phyloP scores from a whole-genome alignment of 2,329 filamentous ascomycete species.

The Diplodia intermedia region DNA sequence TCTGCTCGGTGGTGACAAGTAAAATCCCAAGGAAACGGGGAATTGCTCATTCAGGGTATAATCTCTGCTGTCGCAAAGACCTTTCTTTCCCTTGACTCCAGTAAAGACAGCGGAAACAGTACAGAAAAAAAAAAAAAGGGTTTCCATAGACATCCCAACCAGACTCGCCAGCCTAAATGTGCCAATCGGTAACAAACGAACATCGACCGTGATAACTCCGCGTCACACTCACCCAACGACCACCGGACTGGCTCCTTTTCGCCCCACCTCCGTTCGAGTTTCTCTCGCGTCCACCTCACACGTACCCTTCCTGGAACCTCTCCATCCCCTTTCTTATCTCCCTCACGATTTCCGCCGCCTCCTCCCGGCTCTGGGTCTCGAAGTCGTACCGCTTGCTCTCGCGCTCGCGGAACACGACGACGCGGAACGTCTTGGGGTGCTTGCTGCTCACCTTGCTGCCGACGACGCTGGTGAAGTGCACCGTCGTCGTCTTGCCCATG shows the following conservation, averaged over 20 bases:
- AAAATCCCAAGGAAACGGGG: not conserved
- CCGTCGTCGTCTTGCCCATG: slow-evolving; percentile 74
- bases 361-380: slow-evolving; percentile 73
- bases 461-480: slow-evolving; percentile 82
- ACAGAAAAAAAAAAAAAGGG: not conserved
- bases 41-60: slow-evolving; percentile 12
- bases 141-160: not conserved
- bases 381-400: slow-evolving; percentile 87
- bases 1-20: too few species aligned
- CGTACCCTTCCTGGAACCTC: slow-evolving; percentile 31
- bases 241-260: not conserved
- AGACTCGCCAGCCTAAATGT: not conserved
- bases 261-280: not conserved
- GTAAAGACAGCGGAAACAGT: not conserved
- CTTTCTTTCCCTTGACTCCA: slow-evolving; percentile 2
- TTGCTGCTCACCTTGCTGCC: slow-evolving; percentile 82
- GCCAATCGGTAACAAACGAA: not conserved
- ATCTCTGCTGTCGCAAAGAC: slow-evolving; percentile 21
- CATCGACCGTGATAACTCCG: not conserved
- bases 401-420: slow-evolving; percentile 75
- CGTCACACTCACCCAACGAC: not conserved
- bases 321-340: slow-evolving; percentile 60
- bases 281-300: not conserved
- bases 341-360: slow-evolving; percentile 78
- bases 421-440: slow-evolving; percentile 81